Base-by-base conservation (phyloP, 2,329 filamentous ascomycete genomes). In the Dothiorella sarmentorum region DNA sequence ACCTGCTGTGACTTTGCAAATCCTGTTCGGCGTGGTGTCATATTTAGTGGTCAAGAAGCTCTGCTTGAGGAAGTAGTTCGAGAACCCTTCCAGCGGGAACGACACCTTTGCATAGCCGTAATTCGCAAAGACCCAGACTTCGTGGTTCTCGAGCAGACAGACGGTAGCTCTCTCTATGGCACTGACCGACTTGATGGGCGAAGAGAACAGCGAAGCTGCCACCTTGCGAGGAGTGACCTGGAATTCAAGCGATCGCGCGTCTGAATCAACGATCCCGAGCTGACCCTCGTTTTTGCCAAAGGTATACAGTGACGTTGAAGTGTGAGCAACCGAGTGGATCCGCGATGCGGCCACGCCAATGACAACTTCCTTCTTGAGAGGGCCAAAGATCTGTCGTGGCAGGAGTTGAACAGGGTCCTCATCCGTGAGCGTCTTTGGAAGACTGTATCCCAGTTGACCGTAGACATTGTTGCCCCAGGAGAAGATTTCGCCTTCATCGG, bases 281-380 rank as follows among this genome's bases (percentile, higher is more conserved):
- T 99, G 94, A 1, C 94, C 94, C 65, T 91, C 86, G 66, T 97
- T 99, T 67, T 94, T 95, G 20, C 94, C 94, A 81, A 96, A 99
- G 2, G 91, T 96, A 69, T 90, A 99, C 1, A 99, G 76, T 1
- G 90, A 90, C 0, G 85, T 84, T 1, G 83, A 81, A 0, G 91
- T 97, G 67, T 94, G 89, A 0, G 91, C 90, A 3, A 95, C 92
- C 0, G 94, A 97, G 73, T 99, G 94, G 37, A 96, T 86, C 0
- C 90, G 81, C 1, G 94, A 97, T 6, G 94, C 93, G 2, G 94
- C 91, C 58, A 92, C 84, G 0, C 94, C 94, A 20, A 89, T 73
- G 15, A 97, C 83, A 1, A 77, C 70, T 69, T 97, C 94, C 68
- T 91, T 90, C 69, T 97, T 97, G 60, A 99, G 78, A 0, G 90